Evolutionary conservation across 306 rosid genomes (phyloP).

Genomic region (Sphenostylis stenocarpa): DNA sequence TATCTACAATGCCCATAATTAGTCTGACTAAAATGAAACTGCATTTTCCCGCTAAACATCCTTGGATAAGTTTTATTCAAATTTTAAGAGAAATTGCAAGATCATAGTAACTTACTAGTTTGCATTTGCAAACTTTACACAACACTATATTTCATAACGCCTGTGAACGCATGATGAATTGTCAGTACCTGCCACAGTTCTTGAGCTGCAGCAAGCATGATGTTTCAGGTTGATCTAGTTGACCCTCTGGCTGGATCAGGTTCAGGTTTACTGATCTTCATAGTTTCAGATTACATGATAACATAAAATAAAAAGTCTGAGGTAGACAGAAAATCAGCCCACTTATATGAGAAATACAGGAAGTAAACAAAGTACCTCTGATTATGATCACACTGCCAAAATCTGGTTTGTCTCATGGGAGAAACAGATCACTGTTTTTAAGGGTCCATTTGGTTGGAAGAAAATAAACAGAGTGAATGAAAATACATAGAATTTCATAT

Average conservation of each 20-base stretch:
- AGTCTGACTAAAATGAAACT: background rate
- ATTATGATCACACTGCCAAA: background rate
- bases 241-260: conserved; percentile 19
- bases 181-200: background rate
- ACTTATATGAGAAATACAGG: background rate
- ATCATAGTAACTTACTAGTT: background rate
- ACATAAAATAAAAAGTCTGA: background rate
- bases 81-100: background rate
- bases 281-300: conserved; percentile 22
- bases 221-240: background rate
- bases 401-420: background rate
- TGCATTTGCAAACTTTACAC: conserved; percentile 6
- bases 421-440: no score
- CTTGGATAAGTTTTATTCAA: background rate
- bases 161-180: background rate
- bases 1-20: background rate
- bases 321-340: background rate
- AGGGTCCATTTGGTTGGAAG: no score
- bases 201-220: background rate
- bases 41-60: background rate
- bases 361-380: conserved; percentile 2
- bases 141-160: background rate
- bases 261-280: conserved; percentile 29
- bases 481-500: no score
- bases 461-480: no score